Percentiles rank a stretch among this genome's conserved stretches.
Conservation (phyloP, 2,329 filamentous ascomycete genomes). For the Gremmenia infestans region DNA sequence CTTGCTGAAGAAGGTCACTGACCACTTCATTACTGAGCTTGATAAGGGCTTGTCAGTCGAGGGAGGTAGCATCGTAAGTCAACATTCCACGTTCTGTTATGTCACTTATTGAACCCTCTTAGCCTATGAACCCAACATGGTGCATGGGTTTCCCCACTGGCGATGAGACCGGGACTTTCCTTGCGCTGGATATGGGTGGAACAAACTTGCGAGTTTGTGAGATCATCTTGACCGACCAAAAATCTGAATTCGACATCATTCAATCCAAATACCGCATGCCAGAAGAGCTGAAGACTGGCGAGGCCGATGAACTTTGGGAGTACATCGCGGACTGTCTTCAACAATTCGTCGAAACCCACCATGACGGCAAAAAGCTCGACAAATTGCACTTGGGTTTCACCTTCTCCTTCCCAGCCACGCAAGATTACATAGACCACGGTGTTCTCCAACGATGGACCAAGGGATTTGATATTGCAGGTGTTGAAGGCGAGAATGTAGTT, state of each 20-base stretch:
- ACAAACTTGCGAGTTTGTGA: slow-evolving; percentile 95
- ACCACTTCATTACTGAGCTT: slow-evolving; percentile 85
- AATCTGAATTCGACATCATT: slow-evolving; percentile 88
- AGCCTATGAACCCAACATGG: slow-evolving; percentile 99
- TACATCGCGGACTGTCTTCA: slow-evolving; percentile 90
- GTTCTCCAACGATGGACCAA: slow-evolving; percentile 95
- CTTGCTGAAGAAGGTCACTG: slow-evolving; percentile 85
- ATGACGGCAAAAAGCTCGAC: slow-evolving; percentile 59
- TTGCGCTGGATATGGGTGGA: slow-evolving; percentile 92
- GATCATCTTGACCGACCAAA: slow-evolving; percentile 80
- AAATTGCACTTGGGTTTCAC: slow-evolving; percentile 84
- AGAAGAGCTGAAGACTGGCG: slow-evolving; percentile 82
- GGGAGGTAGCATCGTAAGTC: slow-evolving; percentile 84
- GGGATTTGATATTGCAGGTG: slow-evolving; percentile 88
- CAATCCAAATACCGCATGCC: slow-evolving; percentile 97
- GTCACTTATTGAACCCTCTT: slow-evolving; percentile 14
- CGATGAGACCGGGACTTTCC: slow-evolving; percentile 78
- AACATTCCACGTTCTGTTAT: not conserved
- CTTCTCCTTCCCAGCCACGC: slow-evolving; percentile 91
- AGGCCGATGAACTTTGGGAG: slow-evolving; percentile 83
- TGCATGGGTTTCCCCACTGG: slow-evolving; percentile 86
- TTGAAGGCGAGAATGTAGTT: slow-evolving; percentile 87
- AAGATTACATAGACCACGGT: slow-evolving; percentile 90
- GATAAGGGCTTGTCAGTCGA: slow-evolving; percentile 80
- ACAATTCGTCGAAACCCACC: slow-evolving; percentile 85